Percentiles rank a stretch among this genome's conserved stretches.
These are phyloP conservation scores for Rubia occidens DNA, from an alignment of 305 asterid species.

Conservation along the genomic window DNA sequence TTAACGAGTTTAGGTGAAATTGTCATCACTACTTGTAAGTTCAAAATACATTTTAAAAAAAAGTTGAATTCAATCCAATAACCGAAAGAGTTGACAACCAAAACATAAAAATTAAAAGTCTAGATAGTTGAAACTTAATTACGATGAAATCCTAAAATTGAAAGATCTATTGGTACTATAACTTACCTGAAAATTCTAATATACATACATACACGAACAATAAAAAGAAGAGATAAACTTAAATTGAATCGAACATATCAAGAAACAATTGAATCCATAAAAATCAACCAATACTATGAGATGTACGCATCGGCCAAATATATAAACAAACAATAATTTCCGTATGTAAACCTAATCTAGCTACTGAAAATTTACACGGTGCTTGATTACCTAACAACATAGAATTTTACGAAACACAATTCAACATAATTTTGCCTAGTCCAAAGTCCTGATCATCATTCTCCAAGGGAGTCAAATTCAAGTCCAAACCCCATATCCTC, in stretches of 20 bases:
- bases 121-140: too few relatives aligned
- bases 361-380: constrained; percentile 1
- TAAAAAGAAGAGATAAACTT: too few relatives aligned
- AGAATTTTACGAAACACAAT: constrained; percentile 3
- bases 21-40: too few relatives aligned
- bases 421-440: constrained; percentile 17
- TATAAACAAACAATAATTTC: background rate
- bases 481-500: constrained; percentile 27
- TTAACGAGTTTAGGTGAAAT: too few relatives aligned
- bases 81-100: too few relatives aligned
- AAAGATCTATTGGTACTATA: too few relatives aligned
- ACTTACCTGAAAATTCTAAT: background rate
- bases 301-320: too few relatives aligned
- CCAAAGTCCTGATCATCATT: constrained; percentile 24
- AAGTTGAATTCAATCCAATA: too few relatives aligned
- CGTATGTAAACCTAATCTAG: background rate
- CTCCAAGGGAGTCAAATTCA: constrained; percentile 34
- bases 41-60: too few relatives aligned
- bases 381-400: background rate
- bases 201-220: too few relatives aligned
- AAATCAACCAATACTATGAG: constrained; percentile 7
- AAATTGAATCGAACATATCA: background rate
- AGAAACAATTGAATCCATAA: constrained; percentile 17
- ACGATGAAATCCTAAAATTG: too few relatives aligned
- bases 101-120: too few relatives aligned